Evolutionary conservation across 805 yeast species (phyloP), one percentile per base, ranked within the genome.

Genomic region (Isabelozyma heimii): DNA sequence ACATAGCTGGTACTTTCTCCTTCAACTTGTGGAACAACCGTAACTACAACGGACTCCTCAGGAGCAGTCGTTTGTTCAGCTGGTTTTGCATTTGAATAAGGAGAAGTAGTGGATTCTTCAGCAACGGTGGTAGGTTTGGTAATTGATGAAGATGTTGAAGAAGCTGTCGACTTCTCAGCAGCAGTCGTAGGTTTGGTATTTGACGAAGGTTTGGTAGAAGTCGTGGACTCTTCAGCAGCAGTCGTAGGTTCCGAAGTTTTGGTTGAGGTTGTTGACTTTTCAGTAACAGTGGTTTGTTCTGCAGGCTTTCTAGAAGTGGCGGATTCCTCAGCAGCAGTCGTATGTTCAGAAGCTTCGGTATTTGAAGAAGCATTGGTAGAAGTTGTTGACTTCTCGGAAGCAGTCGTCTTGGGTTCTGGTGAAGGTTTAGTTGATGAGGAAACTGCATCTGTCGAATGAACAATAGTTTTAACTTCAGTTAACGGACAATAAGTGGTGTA

Each of bases 401-500:
- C 42, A 27, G 40, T 35, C 40, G 28, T 47, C 41, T 39, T 16
- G 17, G 43, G 4, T 30, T 15, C 47, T 35, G 33, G 15, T 27
- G 46, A 47, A 24, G 37, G 8, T 13, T 10, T 45, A 24, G 5
- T 24, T 16, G 42, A 44, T 16, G 42, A 44, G 4, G 43, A 26
- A 13, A 13, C 28, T 9, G 43, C 16, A 13, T 26, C 24, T 12
- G 8, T n/a, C n/a, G 40, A 7, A 13, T 16, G 44, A 20, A 37
- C 24, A 20, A 20, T 30, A 12, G 47, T 9, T 16, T 16, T 13
- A 42, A 44, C 20, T 17, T 33, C 42, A 33, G 57, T 47, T 40
- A 55, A 44, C 8, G 61, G 58, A 47, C 61, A 57, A 51, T 49
- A 54, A 8, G 60, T 57, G 15, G 59, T 56, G 47, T 51, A 54